Conservation (phyloP, 768 basidiomycete species). For the Candolleomyces aberdarensis region DNA sequence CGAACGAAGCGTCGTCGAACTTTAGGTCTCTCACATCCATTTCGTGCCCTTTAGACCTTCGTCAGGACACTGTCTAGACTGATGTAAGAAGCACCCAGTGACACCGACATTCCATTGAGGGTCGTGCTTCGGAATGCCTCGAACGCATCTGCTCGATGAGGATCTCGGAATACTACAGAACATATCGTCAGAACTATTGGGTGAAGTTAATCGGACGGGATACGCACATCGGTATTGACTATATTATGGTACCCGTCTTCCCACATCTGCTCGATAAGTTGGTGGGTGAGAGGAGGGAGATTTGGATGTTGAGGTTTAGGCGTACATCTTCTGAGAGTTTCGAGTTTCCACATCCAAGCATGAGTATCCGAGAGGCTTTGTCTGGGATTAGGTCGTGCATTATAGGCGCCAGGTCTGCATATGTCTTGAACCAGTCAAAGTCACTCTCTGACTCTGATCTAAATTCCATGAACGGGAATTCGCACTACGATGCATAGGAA, state of each 20-base stretch:
- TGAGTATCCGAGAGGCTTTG: conserved; percentile 59
- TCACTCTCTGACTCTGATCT: conserved; percentile 44
- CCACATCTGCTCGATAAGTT: conserved; percentile 60
- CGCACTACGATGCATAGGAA: conserved; percentile 36
- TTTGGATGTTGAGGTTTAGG: neutral
- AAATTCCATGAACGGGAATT: neutral
- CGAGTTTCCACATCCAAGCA: conserved; percentile 86
- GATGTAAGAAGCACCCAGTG: neutral
- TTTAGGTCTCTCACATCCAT: conserved; percentile 76
- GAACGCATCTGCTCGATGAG: conserved; percentile 72
- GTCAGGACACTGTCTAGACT: neutral
- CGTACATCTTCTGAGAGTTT: conserved; percentile 73
- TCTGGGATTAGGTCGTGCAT: conserved; percentile 62
- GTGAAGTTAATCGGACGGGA: neutral
- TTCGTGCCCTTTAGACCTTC: conserved; percentile 57
- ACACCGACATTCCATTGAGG: conserved; percentile 68
- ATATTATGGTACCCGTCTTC: conserved; percentile 82
- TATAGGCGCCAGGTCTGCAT: conserved; percentile 62
- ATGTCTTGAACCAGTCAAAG: conserved; percentile 90
- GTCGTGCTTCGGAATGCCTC: conserved; percentile 45
- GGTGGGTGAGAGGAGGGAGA: neutral
- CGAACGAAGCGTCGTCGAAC: conserved; percentile 61
- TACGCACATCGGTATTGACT: conserved; percentile 69
- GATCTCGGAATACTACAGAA: conserved; percentile 64
- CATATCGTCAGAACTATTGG: neutral